phyloP scores from a whole-genome alignment of 306 rosid genomes.

The Castanospermum australe region DNA sequence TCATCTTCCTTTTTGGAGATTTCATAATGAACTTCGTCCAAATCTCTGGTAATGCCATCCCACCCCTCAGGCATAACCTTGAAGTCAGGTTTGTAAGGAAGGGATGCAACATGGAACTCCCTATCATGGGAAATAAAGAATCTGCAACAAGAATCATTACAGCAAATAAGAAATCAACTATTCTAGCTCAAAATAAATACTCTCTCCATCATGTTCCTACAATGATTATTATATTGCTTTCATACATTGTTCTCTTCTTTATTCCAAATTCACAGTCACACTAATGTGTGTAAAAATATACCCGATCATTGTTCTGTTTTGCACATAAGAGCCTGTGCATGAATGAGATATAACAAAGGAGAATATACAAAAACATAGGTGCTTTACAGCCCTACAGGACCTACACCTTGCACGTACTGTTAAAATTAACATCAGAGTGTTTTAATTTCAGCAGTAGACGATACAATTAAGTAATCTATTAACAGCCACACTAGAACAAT shows the following conservation, averaged over 20 bases:
- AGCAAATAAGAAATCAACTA: background rate
- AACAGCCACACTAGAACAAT: background rate
- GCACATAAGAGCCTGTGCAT: background rate
- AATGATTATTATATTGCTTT: background rate
- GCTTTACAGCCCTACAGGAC: background rate
- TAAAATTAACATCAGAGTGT: background rate
- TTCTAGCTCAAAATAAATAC: background rate
- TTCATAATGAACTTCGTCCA: constrained; percentile 93
- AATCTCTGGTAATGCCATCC: constrained; percentile 90
- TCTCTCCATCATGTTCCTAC: background rate
- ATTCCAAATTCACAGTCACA: background rate
- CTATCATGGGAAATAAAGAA: constrained; percentile 85
- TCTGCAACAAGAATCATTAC: constrained; percentile 40
- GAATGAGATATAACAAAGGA: background rate
- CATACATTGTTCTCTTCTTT: background rate
- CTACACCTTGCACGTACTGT: background rate
- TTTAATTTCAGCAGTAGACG: background rate
- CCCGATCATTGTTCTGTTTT: background rate
- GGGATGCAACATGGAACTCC: constrained; percentile 95
- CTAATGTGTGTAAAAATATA: background rate
- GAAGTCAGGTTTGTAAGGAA: constrained; percentile 91
- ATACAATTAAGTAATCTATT: background rate
- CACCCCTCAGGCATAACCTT: constrained; percentile 99
- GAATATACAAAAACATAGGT: background rate
- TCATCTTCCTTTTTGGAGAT: constrained; percentile 90